Evolutionary conservation across 495 filamentous ascomycete species (phyloP).

Genomic region (Lasiosphaeria hispida): DNA sequence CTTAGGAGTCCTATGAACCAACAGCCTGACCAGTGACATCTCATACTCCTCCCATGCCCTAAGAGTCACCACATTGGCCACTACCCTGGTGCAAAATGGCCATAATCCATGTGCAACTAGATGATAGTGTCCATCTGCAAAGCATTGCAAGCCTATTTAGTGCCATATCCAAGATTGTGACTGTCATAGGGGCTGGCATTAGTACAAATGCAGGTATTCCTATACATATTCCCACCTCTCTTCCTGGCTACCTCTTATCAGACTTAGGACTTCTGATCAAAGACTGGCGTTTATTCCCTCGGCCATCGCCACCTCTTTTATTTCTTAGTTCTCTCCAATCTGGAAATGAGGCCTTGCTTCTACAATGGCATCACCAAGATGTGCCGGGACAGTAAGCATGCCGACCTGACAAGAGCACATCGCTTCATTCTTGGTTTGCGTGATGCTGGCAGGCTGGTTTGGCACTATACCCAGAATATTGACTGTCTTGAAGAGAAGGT

Average conservation of each 20-base stretch:
- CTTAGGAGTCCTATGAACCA: too few relatives aligned
- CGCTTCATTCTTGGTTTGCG: too few relatives aligned
- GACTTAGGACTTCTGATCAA: too few relatives aligned
- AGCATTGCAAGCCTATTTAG: slow-evolving; percentile 12
- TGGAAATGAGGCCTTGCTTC: slow-evolving; percentile 14
- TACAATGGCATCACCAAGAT: slow-evolving; percentile 15
- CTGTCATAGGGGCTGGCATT: slow-evolving; percentile 17
- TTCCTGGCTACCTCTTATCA: too few relatives aligned
- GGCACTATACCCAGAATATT: slow-evolving; percentile 21
- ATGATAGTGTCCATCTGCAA: slow-evolving; percentile 12
- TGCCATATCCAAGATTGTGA: slow-evolving; percentile 16
- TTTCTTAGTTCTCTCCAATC: slow-evolving; percentile 12
- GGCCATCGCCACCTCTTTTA: slow-evolving; percentile 11
- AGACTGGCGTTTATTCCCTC: too few relatives aligned
- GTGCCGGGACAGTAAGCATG: slow-evolving; percentile 7
- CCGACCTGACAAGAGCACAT: too few relatives aligned
- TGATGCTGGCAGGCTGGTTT: slow-evolving; percentile 16
- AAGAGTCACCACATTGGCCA: not conserved
- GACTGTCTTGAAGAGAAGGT: slow-evolving; percentile 20
- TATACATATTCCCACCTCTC: slow-evolving; percentile 4
- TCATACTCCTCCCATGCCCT: too few relatives aligned
- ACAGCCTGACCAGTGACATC: too few relatives aligned
- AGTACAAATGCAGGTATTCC: slow-evolving; percentile 20
- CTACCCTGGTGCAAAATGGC: slow-evolving; percentile 5
- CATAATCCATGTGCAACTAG: slow-evolving; percentile 1